phyloP scores from a whole-genome alignment of 495 filamentous ascomycete species.

The Neurospora sp. region DNA sequence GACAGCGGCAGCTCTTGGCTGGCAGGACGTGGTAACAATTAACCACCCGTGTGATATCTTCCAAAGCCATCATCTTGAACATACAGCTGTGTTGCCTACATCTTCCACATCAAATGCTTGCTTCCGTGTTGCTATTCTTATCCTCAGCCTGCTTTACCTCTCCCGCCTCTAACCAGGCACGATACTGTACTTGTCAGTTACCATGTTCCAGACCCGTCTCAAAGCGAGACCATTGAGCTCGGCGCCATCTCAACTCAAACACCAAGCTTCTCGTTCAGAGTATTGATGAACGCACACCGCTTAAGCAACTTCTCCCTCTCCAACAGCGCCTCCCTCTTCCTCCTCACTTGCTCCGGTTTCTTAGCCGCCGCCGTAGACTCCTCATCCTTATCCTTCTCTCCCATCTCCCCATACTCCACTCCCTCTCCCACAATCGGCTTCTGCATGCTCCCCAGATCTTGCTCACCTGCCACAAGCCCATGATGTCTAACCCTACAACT shows the following conservation, averaged over 20 bases:
- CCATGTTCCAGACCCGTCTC: neutral
- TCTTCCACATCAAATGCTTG: neutral
- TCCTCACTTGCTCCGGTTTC: neutral
- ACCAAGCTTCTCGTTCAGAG: slow-evolving; percentile 12
- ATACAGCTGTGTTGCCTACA: neutral
- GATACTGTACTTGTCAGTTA: neutral
- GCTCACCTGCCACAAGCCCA: neutral
- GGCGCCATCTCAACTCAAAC: neutral
- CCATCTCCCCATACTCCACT: slow-evolving; percentile 1
- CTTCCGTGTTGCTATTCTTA: neutral
- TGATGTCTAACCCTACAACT: neutral
- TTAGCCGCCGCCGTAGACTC: neutral
- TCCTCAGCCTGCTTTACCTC: neutral
- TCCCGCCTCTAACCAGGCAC: neutral
- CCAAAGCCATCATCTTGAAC: neutral
- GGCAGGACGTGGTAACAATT: neutral
- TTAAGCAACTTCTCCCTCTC: slow-evolving; percentile 10
- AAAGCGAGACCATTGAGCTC: neutral
- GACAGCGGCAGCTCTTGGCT: neutral
- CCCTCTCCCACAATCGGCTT: neutral
- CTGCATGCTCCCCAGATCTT: neutral
- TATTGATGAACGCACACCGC: slow-evolving; percentile 11
- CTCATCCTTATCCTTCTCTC: neutral
- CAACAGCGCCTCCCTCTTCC: slow-evolving; percentile 1
- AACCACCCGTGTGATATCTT: neutral